Evolutionary conservation across 1,284 basidiomycete species (phyloP).

Genomic region (Meira nashicola): DNA sequence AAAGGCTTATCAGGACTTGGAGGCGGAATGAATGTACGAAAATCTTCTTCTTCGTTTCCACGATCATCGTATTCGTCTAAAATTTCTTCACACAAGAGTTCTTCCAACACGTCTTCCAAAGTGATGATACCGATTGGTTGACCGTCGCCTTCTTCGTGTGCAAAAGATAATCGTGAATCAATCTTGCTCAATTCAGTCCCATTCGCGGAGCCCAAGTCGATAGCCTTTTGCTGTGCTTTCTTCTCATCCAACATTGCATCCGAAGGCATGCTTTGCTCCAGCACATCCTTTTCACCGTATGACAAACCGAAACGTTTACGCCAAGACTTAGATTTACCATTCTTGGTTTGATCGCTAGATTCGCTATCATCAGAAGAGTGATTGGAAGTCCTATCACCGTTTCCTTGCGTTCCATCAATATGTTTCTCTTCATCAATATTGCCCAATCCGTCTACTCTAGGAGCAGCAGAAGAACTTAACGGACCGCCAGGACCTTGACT

Average conservation of each 20-base stretch:
- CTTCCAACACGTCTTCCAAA: constrained; percentile 84
- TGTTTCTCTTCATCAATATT: constrained; percentile 44
- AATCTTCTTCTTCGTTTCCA: constrained; percentile 35
- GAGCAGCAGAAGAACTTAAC: constrained; percentile 17
- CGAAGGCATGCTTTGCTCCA: constrained; percentile 76
- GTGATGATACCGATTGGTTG: constrained; percentile 77
- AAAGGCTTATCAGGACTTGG: constrained; percentile 33
- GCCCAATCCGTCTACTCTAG: constrained; percentile 26
- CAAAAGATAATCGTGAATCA: constrained; percentile 2
- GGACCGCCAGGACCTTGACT: constrained; percentile 2
- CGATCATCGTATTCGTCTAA: constrained; percentile 47
- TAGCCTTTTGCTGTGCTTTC: constrained; percentile 55
- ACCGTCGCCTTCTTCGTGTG: neutral
- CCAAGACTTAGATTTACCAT: constrained; percentile 10
- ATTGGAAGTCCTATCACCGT: neutral
- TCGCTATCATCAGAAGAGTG: neutral
- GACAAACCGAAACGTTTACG: constrained; percentile 8
- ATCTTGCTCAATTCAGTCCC: constrained; percentile 20
- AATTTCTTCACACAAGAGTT: constrained; percentile 47
- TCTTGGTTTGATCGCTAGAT: neutral
- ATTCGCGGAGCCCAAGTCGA: neutral
- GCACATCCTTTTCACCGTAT: constrained; percentile 49
- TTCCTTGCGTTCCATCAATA: constrained; percentile 40
- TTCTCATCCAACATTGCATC: constrained; percentile 71
- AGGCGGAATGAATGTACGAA: constrained; percentile 34